phyloP scores from a whole-genome alignment of 2,329 filamentous ascomycete species.

The Coniochaeta hoffmannii region DNA sequence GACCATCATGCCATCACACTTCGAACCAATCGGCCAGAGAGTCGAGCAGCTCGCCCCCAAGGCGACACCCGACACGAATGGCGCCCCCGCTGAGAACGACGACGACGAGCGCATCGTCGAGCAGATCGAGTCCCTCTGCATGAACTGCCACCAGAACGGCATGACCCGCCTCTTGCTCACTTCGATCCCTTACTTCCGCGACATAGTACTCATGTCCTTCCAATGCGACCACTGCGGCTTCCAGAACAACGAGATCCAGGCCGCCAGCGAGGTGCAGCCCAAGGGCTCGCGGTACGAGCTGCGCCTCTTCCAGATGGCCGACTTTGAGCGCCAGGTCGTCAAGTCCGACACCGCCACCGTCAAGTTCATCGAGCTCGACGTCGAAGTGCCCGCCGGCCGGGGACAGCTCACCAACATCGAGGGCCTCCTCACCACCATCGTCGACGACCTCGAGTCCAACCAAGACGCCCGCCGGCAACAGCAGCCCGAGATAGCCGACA shows the following conservation, averaged over 20 bases:
- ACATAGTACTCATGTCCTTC: conserved; percentile 97
- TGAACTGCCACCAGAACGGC: conserved; percentile 80
- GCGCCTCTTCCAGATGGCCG: conserved; percentile 61
- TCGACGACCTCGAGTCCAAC: conserved; percentile 73
- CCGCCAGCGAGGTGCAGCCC: conserved; percentile 85
- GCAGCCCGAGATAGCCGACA: conserved; percentile 68
- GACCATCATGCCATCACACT: conserved; percentile 39
- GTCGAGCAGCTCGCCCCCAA: conserved; percentile 41
- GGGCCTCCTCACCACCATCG: conserved; percentile 70
- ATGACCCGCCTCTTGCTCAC: conserved; percentile 81
- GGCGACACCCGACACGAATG: conserved; percentile 21
- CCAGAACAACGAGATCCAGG: conserved; percentile 89
- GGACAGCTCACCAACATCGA: conserved; percentile 93
- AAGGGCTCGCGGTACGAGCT: conserved; percentile 80
- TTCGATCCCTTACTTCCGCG: conserved; percentile 92
- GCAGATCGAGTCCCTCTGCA: conserved; percentile 72
- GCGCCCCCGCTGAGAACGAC: conserved; percentile 21
- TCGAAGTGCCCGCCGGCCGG: conserved; percentile 86
- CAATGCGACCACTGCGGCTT: conserved; percentile 82
- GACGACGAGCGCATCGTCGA: conserved; percentile 53
- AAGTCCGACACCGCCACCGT: conserved; percentile 84
- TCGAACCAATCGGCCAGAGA: conserved; percentile 56
- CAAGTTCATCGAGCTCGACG: conserved; percentile 82
- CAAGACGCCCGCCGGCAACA: conserved; percentile 77
- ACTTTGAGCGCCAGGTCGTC: conserved; percentile 81